phyloP scores from a whole-genome alignment of 2,329 filamentous ascomycete genomes.

The Truncatella angustata region DNA sequence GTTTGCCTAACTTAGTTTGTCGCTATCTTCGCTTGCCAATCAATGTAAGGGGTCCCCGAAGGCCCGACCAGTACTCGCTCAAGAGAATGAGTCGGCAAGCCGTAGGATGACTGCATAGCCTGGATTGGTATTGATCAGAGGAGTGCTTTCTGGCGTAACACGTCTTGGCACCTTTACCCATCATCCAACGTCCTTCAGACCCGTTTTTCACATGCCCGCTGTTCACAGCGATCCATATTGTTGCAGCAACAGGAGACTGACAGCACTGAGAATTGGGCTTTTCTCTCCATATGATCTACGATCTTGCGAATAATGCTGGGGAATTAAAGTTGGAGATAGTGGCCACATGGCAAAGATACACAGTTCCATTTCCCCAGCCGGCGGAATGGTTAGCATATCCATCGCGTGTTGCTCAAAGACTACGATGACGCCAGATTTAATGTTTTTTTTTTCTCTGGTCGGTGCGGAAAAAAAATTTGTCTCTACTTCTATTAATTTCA shows the following conservation, averaged over 20 bases:
- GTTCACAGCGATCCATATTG: no score
- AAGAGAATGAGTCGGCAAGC: constrained; percentile 4
- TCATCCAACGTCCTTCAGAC: no score
- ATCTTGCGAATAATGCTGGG: no score
- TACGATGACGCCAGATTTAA: not conserved
- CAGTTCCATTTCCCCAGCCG: no score
- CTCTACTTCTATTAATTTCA: not conserved
- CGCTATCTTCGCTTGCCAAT: constrained; percentile 3
- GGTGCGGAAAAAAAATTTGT: not conserved
- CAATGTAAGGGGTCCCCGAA: not conserved
- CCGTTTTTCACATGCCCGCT: not conserved
- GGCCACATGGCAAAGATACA: not conserved
- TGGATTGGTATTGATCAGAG: constrained; percentile 6
- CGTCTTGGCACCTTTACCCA: no score
- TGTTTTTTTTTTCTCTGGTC: not conserved
- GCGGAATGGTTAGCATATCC: no score
- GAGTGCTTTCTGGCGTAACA: no score
- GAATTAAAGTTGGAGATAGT: not conserved
- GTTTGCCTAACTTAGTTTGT: not conserved
- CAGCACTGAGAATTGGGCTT: no score
- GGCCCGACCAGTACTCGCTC: constrained; percentile 2
- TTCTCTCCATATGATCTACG: no score
- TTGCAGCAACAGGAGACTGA: no score
- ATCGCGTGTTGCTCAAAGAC: no score
- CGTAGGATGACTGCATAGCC: not conserved